Evolutionary conservation across 441 rosid genomes (phyloP).

Genomic region (Aleurites moluccanus): DNA sequence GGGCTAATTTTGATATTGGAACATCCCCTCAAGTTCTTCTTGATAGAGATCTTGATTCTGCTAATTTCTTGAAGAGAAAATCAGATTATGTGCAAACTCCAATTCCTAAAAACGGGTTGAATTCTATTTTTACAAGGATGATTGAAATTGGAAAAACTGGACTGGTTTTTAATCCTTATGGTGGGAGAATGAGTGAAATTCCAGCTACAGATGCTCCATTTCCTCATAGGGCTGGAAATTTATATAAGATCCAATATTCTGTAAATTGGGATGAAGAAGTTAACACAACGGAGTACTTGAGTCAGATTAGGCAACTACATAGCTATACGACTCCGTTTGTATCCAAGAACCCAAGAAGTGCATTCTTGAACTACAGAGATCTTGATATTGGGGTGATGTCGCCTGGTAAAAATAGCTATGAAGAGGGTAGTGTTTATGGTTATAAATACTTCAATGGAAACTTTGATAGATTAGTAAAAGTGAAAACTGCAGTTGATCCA

Average conservation of each 20-base stretch:
- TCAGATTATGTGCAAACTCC: conserved; percentile 40
- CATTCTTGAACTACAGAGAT: conserved; percentile 65
- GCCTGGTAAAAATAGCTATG: conserved; percentile 8
- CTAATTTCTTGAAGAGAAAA: too few species aligned
- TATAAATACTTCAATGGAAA: conserved; percentile 51
- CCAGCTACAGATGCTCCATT: too few species aligned
- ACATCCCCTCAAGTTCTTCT: conserved; percentile 37
- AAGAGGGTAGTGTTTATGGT: conserved; percentile 47
- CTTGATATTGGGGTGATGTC: conserved; percentile 42
- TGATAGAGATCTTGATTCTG: too few species aligned
- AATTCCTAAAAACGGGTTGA: conserved; percentile 36
- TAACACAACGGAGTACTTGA: conserved; percentile 22
- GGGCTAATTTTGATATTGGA: conserved; percentile 37
- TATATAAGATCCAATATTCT: too few species aligned
- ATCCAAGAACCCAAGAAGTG: conserved; percentile 53
- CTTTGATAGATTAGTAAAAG: conserved; percentile 55
- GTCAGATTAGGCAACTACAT: conserved; percentile 43
- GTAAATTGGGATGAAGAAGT: conserved; percentile 41
- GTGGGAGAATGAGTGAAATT: too few species aligned
- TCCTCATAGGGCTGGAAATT: too few species aligned
- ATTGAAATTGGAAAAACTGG: conserved; percentile 19
- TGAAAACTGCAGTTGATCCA: conserved; percentile 65
- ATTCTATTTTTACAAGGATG: conserved; percentile 42
- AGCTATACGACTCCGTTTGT: conserved; percentile 53
- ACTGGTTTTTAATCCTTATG: too few species aligned